A percentile compares a stretch with the other conserved stretches of the same genome.
phyloP scores from a whole-genome alignment of 2,329 filamentous ascomycete genomes.

The Claviceps sp. region DNA sequence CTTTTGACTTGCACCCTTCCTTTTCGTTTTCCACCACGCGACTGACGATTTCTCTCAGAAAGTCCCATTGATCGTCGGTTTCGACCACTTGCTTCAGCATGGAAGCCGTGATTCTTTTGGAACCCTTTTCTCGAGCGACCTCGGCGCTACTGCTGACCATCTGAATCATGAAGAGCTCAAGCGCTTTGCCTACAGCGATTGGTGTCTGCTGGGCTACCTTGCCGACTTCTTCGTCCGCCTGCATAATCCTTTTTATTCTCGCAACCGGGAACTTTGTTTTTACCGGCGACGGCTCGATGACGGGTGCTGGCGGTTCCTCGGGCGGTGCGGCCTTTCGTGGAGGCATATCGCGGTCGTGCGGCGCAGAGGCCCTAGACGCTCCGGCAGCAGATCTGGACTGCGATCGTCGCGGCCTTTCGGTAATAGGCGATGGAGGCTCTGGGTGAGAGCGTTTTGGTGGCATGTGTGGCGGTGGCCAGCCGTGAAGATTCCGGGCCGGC shows the following conservation, averaged over 20 bases:
- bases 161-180: conserved; percentile 96
- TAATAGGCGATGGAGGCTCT: background rate
- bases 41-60: conserved; percentile 77
- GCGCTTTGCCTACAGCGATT: conserved; percentile 86
- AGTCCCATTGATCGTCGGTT: conserved; percentile 87
- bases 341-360: conserved; percentile 19
- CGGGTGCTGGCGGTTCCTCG: conserved; percentile 19
- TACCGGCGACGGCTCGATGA: conserved; percentile 55
- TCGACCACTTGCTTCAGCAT: conserved; percentile 88
- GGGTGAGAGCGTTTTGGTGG: conserved; percentile 3
- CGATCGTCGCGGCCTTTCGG: conserved; percentile 1
- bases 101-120: conserved; percentile 76
- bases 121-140: conserved; percentile 68
- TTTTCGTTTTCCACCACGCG: conserved; percentile 55
- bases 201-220: conserved; percentile 97
- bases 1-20: conserved; percentile 24
- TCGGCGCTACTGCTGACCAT: conserved; percentile 80
- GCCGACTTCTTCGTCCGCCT: conserved; percentile 94
- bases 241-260: conserved; percentile 98
- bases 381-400: conserved; percentile 1
- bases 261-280: conserved; percentile 95
- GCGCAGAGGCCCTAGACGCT: background rate
- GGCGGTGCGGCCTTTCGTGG: conserved; percentile 16
- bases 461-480: conserved; percentile 8
- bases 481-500: conserved; percentile 8